Base-by-base conservation (phyloP, 169 alveolate genomes). In the Babesia ovata region DNA sequence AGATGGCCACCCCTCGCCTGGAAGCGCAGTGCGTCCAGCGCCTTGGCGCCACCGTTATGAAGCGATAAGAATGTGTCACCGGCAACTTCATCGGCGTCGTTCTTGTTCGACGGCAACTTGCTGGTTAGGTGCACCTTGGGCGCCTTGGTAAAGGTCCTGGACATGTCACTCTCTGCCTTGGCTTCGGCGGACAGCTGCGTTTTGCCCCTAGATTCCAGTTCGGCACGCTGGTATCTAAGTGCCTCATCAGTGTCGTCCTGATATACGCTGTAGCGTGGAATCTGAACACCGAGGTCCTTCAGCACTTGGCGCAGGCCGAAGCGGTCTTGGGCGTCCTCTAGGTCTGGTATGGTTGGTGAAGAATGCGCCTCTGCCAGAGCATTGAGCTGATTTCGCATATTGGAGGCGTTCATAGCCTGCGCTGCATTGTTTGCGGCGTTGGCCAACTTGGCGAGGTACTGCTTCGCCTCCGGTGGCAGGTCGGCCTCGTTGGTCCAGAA, bases 381-480 rank as follows among this genome's bases (percentile, higher is more conserved):
- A 11, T 36, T n/a, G n/a, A 7, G 7, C 19, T 45, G 50, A 14
- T 36, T 19, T n/a, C 16, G 46, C 12, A 29, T 22, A 1, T 7
- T 10, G n/a, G 50, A 2, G 14, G 50, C 50, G 10, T 16, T 16
- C 1, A 8, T 4, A 0, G 14, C 50, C 33, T 61, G 56, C n/a
- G 52, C 24, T 10, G 33, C 66, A 33, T 50, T 67, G 17, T 67
- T 67, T 66, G 11, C 24, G 13, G 66, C 13, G 45, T 67, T 67
- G 2, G 65, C 28, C 46, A 71, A 21, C 59, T 78, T 78, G 45
- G 58, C 59, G 28, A 78, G 63, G 58, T 79, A 73, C 33, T 79
- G 79, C 66, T 39, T 21, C 6, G 88, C 88, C 70, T 79, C 88
- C 17, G 66, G 85, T 8, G 88, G 88, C 24, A 79, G 63, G 36